Evolutionary conservation across 2,329 filamentous ascomycete species (phyloP), one percentile per base, ranked within the genome.

Genomic region (Tolypocladium tropicale): DNA sequence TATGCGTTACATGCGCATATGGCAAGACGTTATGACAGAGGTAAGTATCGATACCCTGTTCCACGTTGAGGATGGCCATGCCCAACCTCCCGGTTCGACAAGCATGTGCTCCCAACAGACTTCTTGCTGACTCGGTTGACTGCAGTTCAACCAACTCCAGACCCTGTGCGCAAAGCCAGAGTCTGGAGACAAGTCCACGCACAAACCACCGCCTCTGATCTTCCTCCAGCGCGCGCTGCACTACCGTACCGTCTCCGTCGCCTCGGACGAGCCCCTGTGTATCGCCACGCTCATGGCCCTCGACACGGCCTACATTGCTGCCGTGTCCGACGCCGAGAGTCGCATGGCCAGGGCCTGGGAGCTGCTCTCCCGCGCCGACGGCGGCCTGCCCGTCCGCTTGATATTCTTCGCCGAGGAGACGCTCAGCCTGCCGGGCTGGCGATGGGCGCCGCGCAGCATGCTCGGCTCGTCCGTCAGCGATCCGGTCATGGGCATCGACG

Each of bases 221-320:
- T 55, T 52, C 0, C 60, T 69, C 10, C 63, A 69, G 48, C 60
- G 62, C 32, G 59, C 62, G 11, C 56, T 70, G 23, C 56, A 65
- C 36, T 66, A 62, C 52, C 61, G 66, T n/a, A 60, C 60, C 10
- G 67, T 70, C 1, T 66, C 64, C 30, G 65, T 69, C 1, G 37
- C 61, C n/a, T 59, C 61, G 2, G 67, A 69, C 43, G 65, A 68
- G 56, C 56, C 67, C 0, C 58, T 69, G 1, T 69, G 68, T 43
- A 67, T 69, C 21, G 65, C 60, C 1, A 67, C 65, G 14, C 54
- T 68, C 12, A 59, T 68, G 61, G 52, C 52, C 1, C 60, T 68
- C 2, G 58, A 67, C n/a, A 53, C 64, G 1, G 43, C 50, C 3
- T 54, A 56, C n/a, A 58, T 64, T 23, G 58, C 62, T 5, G 48